Evolutionary conservation across 352 stramenopile species (phyloP).

Genomic region (Globisporangium heterothallicum): DNA sequence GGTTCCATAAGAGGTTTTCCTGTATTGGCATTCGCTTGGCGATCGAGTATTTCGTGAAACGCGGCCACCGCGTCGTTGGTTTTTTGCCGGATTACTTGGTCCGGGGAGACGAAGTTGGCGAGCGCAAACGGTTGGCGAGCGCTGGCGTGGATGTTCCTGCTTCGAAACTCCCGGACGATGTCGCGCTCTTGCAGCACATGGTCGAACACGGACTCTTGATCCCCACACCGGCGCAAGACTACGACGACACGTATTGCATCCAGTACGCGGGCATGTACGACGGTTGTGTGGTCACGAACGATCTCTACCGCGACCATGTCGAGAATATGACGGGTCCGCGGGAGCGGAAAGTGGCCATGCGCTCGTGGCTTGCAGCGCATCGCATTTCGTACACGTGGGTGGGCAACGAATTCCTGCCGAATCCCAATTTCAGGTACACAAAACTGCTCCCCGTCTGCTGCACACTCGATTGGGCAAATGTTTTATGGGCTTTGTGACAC

Average conservation of each 20-base stretch:
- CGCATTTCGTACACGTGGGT: constrained; percentile 88
- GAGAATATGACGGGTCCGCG: constrained; percentile 55
- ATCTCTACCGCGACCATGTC: constrained; percentile 83
- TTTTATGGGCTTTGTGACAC: no score
- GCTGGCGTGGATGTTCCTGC: constrained; percentile 26
- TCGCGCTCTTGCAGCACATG: constrained; percentile 58
- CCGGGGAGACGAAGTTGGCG: constrained; percentile 39
- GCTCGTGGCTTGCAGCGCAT: constrained; percentile 59
- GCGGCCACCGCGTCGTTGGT: constrained; percentile 71
- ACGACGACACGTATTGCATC: constrained; percentile 90
- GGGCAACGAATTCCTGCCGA: constrained; percentile 82
- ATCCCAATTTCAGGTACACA: constrained; percentile 72
- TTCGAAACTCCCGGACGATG: constrained; percentile 69
- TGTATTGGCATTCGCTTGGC: constrained; percentile 67
- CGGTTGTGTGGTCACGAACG: constrained; percentile 84
- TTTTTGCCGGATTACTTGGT: constrained; percentile 85
- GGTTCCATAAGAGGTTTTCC: constrained; percentile 69
- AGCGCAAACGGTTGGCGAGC: constrained; percentile 18
- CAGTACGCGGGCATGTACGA: constrained; percentile 75
- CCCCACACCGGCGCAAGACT: constrained; percentile 80
- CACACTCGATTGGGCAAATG: no score
- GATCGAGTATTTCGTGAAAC: constrained; percentile 59
- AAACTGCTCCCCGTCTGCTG: no score
- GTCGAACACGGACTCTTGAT: constrained; percentile 70
- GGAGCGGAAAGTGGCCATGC: constrained; percentile 55